Conservation (phyloP, 257 asterid genomes). For the Nicotiana benthamiana region DNA sequence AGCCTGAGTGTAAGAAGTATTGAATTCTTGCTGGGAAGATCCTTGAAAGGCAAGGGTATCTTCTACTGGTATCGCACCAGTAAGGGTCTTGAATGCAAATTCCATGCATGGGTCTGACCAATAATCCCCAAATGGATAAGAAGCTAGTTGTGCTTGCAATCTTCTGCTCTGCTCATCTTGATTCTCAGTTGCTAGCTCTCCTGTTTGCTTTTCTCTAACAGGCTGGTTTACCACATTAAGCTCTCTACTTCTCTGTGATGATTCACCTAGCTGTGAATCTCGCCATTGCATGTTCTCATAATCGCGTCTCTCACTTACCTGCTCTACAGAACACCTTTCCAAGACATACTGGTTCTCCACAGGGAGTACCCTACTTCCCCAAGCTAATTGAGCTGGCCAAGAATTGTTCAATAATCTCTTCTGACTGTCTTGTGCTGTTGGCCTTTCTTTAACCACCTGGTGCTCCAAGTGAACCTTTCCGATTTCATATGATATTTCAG, state of each 20-base stretch:
- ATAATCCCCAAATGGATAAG: constrained; percentile 23
- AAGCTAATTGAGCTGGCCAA: background rate
- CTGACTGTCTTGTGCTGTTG: background rate
- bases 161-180: constrained; percentile 12
- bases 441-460: background rate
- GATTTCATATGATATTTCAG: background rate
- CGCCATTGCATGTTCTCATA: background rate
- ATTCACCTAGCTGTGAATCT: background rate
- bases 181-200: constrained; percentile 8
- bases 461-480: background rate
- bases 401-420: background rate
- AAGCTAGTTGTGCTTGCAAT: constrained; percentile 3
- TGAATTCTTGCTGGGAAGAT: constrained; percentile 11
- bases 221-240: background rate
- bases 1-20: constrained; percentile 6
- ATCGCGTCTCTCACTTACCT: background rate
- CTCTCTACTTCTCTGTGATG: background rate
- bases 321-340: background rate
- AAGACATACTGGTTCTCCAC: background rate
- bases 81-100: constrained; percentile 42
- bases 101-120: constrained; percentile 40
- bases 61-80: constrained; percentile 34
- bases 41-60: constrained; percentile 14
- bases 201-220: background rate
- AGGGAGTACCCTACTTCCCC: background rate